A percentile compares a stretch with the other conserved stretches of the same genome.
Evolutionary conservation across 2,329 filamentous ascomycete genomes (phyloP).

Genomic region (Cladobotryum protrusum): DNA sequence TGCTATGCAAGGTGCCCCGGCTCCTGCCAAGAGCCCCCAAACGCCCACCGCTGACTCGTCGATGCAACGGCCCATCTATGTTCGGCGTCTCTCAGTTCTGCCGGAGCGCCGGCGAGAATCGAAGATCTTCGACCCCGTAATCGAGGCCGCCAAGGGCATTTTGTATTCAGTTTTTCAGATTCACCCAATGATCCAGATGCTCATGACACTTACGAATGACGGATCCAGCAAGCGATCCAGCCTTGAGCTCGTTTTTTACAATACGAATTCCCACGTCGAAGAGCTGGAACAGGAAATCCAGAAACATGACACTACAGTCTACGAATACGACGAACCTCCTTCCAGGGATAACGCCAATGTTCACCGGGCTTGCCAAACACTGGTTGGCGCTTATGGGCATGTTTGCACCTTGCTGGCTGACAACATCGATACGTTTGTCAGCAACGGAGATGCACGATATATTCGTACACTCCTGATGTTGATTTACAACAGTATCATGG

Average conservation of each 20-base stretch:
- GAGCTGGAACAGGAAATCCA: constrained; percentile 60
- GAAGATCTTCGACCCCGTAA: constrained; percentile 52
- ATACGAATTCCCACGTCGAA: constrained; percentile 60
- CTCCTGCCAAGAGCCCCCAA: constrained; percentile 45
- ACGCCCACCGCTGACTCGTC: constrained; percentile 52
- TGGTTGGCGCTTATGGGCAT: constrained; percentile 59
- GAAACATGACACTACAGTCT: constrained; percentile 46
- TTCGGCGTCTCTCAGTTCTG: constrained; percentile 56
- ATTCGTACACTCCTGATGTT: constrained; percentile 58
- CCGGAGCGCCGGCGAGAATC: constrained; percentile 59
- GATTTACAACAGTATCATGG: constrained; percentile 62
- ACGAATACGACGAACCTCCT: constrained; percentile 42
- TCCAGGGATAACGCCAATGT: constrained; percentile 57
- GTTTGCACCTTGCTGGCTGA: constrained; percentile 55
- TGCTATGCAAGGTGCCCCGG: constrained; percentile 51
- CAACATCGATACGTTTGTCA: constrained; percentile 58
- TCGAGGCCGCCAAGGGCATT: constrained; percentile 61
- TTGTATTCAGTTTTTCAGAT: constrained; percentile 63
- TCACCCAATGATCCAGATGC: constrained; percentile 60
- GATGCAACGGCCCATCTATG: constrained; percentile 55
- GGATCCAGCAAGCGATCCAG: constrained; percentile 56
- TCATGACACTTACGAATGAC: constrained; percentile 56
- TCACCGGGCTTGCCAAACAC: constrained; percentile 55
- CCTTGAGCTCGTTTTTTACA: constrained; percentile 61
- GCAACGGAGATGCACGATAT: constrained; percentile 60